phyloP scores from a whole-genome alignment of 2,329 filamentous ascomycete species.

The Laburnicola sp. region DNA sequence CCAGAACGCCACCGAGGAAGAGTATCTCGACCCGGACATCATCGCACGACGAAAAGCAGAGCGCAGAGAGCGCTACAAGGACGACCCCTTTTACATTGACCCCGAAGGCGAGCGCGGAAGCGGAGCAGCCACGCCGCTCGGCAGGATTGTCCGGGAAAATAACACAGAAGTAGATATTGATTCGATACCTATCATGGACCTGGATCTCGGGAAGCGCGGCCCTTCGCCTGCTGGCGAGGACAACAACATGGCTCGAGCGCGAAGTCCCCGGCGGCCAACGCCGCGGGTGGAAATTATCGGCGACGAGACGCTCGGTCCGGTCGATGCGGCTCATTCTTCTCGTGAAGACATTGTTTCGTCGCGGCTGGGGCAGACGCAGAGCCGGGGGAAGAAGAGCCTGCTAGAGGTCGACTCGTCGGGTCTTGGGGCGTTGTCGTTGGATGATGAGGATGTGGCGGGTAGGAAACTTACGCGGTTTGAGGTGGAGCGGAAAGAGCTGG shows the following conservation, averaged over 20 bases:
- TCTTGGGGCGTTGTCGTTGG: constrained; percentile 72
- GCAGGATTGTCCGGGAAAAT: constrained; percentile 68
- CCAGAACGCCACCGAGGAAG: constrained; percentile 50
- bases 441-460: constrained; percentile 51
- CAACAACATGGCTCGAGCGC: constrained; percentile 22
- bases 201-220: constrained; percentile 65
- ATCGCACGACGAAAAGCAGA: constrained; percentile 74
- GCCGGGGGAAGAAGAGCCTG: constrained; percentile 63
- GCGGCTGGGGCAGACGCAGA: no score
- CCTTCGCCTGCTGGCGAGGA: constrained; percentile 24
- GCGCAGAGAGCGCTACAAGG: constrained; percentile 77
- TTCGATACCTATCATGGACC: constrained; percentile 91
- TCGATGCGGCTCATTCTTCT: constrained; percentile 26
- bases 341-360: constrained; percentile 39
- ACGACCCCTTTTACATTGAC: constrained; percentile 94
- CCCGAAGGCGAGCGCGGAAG: constrained; percentile 53
- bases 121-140: constrained; percentile 73
- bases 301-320: constrained; percentile 52
- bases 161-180: constrained; percentile 88
- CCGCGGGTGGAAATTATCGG: constrained; percentile 50
- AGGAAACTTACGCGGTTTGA: constrained; percentile 51
- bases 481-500: constrained; percentile 68
- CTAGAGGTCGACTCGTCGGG: constrained; percentile 89
- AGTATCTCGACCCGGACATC: constrained; percentile 72
- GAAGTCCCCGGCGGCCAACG: constrained; percentile 37